Evolutionary conservation across 345 rosid species (phyloP), one percentile per base, ranked within the genome.

Genomic region (Linum usitatissimum): DNA sequence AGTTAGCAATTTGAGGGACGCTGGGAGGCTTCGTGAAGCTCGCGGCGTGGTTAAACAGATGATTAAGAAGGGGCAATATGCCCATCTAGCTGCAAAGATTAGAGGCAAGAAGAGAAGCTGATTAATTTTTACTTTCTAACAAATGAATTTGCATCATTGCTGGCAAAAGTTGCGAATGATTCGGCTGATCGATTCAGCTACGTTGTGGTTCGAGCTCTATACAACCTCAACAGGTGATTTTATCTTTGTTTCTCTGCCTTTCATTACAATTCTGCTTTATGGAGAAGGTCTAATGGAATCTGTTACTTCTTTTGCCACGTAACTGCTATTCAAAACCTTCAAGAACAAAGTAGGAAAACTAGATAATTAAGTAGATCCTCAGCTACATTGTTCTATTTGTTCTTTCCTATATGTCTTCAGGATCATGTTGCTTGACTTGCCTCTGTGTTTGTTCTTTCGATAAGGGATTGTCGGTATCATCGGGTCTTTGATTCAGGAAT

Each of bases 1-100:
- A 68, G 88, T 89, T 66, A 79, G 83, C 61, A 70, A 81, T 85
- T 73, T 91, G 60, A 77, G 80, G 58, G 78, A 75, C 60, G 91
- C 93, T 49, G 96, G 98, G 68, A 89, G 70, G 77, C 81, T 83
- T 66, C 61, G 81, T 59, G 85, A 86, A 62, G 96, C 96, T 71
- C 84, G 73, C 59, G 72, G 79, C 66, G 70, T 92, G 62, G 83
- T 89, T 71, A 84, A 71, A 70, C 75, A 72, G 20, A 85, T 89
- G 96, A 79, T 75, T 69, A 85, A 84, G 66, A 84, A 77, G 71
- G 91, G 93, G 55, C 81, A 76, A 60, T 85, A 87, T 75, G 69
- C 62, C 63, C 84, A 88, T 77, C 77, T 87, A 67, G 69, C 78
- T 59, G 63, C 86, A 9, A 85, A 85, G 71, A 65, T 3, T 34